Conservation (phyloP, 2,329 filamentous ascomycete species). For the Sphaerulina musiva region DNA sequence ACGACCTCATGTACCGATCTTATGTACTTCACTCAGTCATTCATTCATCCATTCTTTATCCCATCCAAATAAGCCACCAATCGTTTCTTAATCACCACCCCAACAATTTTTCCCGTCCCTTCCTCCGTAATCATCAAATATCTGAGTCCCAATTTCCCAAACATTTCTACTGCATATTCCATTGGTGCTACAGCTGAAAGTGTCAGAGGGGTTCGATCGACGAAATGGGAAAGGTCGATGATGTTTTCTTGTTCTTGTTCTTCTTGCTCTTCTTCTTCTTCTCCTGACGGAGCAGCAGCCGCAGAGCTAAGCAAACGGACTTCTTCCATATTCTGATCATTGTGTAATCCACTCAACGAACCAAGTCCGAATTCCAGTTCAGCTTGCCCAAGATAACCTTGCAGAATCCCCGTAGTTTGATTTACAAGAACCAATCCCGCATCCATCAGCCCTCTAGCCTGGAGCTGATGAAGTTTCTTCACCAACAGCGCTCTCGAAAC, state of each 20-base stretch:
- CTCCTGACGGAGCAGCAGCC: no score
- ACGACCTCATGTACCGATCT: no score
- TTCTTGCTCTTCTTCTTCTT: no score
- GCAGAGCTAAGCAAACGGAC: not conserved
- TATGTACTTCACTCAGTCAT: no score
- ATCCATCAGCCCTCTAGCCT: slow-evolving; percentile 50
- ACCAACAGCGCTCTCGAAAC: slow-evolving; percentile 40
- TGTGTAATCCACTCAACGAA: not conserved
- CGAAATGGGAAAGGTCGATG: slow-evolving; percentile 46
- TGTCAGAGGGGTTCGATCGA: slow-evolving; percentile 50
- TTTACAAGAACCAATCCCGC: slow-evolving; percentile 53
- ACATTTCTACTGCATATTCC: slow-evolving; percentile 56
- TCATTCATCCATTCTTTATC: slow-evolving; percentile 13
- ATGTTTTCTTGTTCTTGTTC: no score
- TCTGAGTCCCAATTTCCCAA: slow-evolving; percentile 51
- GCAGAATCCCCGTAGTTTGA: slow-evolving; percentile 42
- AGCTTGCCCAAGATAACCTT: slow-evolving; percentile 44
- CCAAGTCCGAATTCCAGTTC: not conserved
- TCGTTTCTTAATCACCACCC: slow-evolving; percentile 55
- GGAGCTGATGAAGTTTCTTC: slow-evolving; percentile 44
- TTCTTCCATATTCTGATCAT: no score
- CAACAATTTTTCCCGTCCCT: slow-evolving; percentile 45
- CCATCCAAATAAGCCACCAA: slow-evolving; percentile 48
- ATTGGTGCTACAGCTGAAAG: slow-evolving; percentile 49
- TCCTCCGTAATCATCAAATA: slow-evolving; percentile 51